Percentiles rank a stretch among this genome's conserved stretches.
phyloP scores from a whole-genome alignment of 306 rosid genomes.

The Rubus idaeus region DNA sequence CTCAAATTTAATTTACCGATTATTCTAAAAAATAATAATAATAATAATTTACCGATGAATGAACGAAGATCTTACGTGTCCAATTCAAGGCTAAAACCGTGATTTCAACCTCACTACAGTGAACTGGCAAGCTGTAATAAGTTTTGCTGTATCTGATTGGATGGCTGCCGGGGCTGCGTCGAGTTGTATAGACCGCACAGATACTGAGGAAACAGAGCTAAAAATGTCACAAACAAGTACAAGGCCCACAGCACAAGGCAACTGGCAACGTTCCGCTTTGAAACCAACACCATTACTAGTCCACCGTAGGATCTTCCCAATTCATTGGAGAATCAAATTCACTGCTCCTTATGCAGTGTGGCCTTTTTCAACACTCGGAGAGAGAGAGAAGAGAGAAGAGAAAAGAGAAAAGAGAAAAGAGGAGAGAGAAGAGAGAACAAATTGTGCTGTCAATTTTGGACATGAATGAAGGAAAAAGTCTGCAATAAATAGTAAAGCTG shows the following conservation, averaged over 20 bases:
- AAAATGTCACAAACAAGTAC: background rate
- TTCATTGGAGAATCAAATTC: slow-evolving; percentile 72
- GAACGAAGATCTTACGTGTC: too few species aligned
- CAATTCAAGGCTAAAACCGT: background rate
- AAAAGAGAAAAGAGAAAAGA: background rate
- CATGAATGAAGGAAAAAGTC: background rate
- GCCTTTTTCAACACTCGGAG: slow-evolving; percentile 31
- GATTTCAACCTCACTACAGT: background rate
- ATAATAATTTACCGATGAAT: too few species aligned
- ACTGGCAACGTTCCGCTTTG: slow-evolving; percentile 45
- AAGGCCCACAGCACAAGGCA: slow-evolving; percentile 28
- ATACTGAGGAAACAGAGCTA: slow-evolving; percentile 11
- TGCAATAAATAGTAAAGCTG: slow-evolving; percentile 18
- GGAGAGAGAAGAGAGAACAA: slow-evolving; percentile 13
- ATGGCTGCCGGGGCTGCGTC: slow-evolving; percentile 13
- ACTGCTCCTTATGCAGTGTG: slow-evolving; percentile 41
- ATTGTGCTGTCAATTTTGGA: slow-evolving; percentile 31
- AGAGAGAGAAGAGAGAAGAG: slow-evolving; percentile 15
- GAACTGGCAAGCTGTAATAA: background rate
- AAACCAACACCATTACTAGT: slow-evolving; percentile 29
- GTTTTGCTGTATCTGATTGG: slow-evolving; percentile 9
- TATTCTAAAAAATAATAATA: too few species aligned
- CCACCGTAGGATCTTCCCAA: slow-evolving; percentile 48
- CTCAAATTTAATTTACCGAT: too few species aligned
- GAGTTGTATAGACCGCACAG: background rate